Evolutionary conservation across 164 flowering plant species (phyloP).

Genomic region (Chimonanthus praecox): DNA sequence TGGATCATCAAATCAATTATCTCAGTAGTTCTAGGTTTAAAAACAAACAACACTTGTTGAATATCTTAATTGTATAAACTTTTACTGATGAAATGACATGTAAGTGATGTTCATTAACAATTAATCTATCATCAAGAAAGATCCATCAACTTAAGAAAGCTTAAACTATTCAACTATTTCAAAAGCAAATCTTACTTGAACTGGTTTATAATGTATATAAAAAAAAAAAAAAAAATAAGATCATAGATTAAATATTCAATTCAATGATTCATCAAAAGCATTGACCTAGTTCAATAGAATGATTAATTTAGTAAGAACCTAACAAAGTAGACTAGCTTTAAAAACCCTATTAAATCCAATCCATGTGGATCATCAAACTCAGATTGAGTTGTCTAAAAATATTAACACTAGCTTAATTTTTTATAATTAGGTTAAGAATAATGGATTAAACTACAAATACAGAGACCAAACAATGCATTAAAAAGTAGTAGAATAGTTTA

Average conservation of each 20-base stretch:
- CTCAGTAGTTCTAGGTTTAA: neutral
- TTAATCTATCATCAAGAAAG: neutral
- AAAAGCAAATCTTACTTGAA: constrained; percentile 11
- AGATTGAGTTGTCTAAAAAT: neutral
- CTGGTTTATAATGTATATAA: constrained; percentile 4
- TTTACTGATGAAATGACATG: neutral
- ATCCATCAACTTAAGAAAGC: constrained; percentile 4
- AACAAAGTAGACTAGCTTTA: constrained; percentile 5
- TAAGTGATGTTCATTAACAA: neutral
- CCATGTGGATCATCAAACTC: constrained; percentile 8
- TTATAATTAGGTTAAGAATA: neutral
- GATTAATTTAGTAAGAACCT: constrained; percentile 11
- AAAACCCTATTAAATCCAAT: constrained; percentile 1
- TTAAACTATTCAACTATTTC: neutral
- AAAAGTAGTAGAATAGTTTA: neutral
- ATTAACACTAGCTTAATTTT: neutral
- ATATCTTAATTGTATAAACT: neutral
- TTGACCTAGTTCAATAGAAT: constrained; percentile 17
- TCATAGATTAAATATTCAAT: constrained; percentile 4
- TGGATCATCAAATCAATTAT: constrained; percentile 3
- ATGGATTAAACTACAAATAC: neutral
- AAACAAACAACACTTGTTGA: constrained; percentile 7
- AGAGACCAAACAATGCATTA: neutral
- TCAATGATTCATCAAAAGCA: constrained; percentile 20
- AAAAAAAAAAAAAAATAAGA: neutral